These are phyloP conservation scores for Lachnellula arida DNA, from an alignment of 2,329 filamentous ascomycete species.

Conservation along the genomic window DNA sequence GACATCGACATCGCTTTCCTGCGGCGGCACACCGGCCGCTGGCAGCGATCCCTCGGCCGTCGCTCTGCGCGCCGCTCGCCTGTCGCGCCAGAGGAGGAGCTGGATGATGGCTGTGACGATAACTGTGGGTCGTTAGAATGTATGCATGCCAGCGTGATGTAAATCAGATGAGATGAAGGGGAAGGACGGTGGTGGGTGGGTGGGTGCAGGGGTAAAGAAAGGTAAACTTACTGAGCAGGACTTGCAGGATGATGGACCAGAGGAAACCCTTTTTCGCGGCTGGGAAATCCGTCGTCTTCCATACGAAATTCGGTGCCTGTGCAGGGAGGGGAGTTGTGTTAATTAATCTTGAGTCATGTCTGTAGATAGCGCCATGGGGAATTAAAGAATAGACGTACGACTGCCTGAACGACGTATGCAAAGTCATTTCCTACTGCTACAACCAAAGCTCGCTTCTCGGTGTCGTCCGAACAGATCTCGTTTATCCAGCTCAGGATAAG, in stretches of 20 bases:
- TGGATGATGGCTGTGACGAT: conserved; percentile 29
- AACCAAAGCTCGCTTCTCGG: conserved; percentile 63
- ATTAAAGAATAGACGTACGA: conserved; percentile 22
- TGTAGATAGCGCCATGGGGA: neutral
- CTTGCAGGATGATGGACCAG: conserved; percentile 34
- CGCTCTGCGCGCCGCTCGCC: conserved; percentile 5
- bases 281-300: conserved; percentile 39
- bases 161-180: neutral
- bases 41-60: conserved; percentile 1
- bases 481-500: conserved; percentile 45
- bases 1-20: conserved; percentile 13
- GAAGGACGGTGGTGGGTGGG: no score
- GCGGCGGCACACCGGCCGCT: neutral
- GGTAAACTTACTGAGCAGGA: conserved; percentile 31
- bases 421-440: conserved; percentile 64
- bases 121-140: conserved; percentile 14
- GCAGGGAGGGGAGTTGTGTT: neutral
- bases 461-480: conserved; percentile 50
- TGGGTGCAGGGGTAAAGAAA: no score
- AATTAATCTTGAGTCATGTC: no score
- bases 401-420: conserved; percentile 62
- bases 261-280: conserved; percentile 35
- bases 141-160: neutral
- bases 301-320: conserved; percentile 38
- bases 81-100: conserved; percentile 30